Base-by-base conservation (phyloP, 805 yeast genomes). In the Henningerozyma blattae region DNA sequence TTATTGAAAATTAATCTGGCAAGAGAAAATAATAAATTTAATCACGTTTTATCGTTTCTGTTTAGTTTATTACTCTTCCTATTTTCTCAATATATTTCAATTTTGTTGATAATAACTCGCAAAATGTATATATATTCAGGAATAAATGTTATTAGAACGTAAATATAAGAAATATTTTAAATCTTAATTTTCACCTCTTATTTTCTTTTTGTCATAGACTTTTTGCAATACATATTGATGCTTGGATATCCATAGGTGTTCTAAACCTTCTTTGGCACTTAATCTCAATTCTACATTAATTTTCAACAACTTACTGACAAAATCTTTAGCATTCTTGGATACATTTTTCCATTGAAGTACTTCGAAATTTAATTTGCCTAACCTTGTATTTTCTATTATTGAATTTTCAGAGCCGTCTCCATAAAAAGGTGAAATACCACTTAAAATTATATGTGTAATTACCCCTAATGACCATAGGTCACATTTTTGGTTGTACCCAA, bases 381-480 rank as follows among this genome's bases (percentile, higher is more conserved):
- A 34, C 35, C 52, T 58, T 0, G 69, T 70, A 34, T 62, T 64
- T 24, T 50, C 45, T n/a, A 67, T 58, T 7, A 68, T 67, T 15
- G 51, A 44, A 13, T 54, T 48, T 22, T 58, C 64, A 15, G 65
- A 56, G 2, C 71, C 68, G 33, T 65, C 61, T 3, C 61, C 67
- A 42, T 68, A 72, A 44, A 77, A 77, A 5, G 84, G 83, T 0
- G 83, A 75, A 3, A 73, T 61, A 0, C 82, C 83, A 27, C 76
- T 72, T 13, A 76, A 52, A 52, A 77, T 53, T 10, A 77, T 72
- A 51, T 75, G 75, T 4, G 66, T 46, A 13, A 77, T 66, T 0
- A 77, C 67, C 0, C 85, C 85, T 4, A 77, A 44, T 1, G 85
- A 77, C 86, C 85, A 77, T 26, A 75, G 50, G 50, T 77, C 85